Base-by-base conservation (phyloP, 495 filamentous ascomycete species). In the Xylaria bambusicola region DNA sequence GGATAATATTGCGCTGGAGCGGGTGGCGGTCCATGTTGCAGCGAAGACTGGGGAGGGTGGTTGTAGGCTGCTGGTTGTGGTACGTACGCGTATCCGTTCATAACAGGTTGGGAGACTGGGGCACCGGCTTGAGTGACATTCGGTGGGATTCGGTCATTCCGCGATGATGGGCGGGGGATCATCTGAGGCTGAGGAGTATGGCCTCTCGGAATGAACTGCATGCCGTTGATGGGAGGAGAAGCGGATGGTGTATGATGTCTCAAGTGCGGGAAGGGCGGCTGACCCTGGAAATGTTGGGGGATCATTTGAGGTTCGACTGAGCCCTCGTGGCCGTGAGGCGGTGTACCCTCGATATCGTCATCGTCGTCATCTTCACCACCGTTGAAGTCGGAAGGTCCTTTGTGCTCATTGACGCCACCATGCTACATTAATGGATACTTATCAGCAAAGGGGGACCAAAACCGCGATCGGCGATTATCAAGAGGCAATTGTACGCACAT, bases 321-420 rank as follows among this genome's bases (percentile, higher is more conserved):
- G 3, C 68, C 66, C 71, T 75, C 75, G 60, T 81, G 79, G 63
- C 68, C 86, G 70, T 80, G 83, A 61, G 73, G 86, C 6, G 86
- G 88, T 9, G 88, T 79, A 50, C 88, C 88, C 44, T 89, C 88
- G 54, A 91, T 90, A 47, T 98, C 94, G 27, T 95, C 91, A 40
- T 98, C 94, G 52, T 96, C 93, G 36, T 91, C 91, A 46, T 87
- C 83, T 40, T 90, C 90, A 44, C 85, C 84, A 62, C 90, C 89
- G 64, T 84, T 86, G 75, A 97, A 98, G 70, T 98, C 94, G 49
- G 84, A 84, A 18, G 93, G 94, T 0, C 93, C 93, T 80, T 98
- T 98, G 71, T 97, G 93, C 71, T 98, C 94, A 72, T 95, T 94
- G 26, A 94, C 86, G 46, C 83, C 86, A 48, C 92, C 92, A 79